Evolutionary conservation across 495 filamentous ascomycete species (phyloP).

Genomic region (Podospora australis): DNA sequence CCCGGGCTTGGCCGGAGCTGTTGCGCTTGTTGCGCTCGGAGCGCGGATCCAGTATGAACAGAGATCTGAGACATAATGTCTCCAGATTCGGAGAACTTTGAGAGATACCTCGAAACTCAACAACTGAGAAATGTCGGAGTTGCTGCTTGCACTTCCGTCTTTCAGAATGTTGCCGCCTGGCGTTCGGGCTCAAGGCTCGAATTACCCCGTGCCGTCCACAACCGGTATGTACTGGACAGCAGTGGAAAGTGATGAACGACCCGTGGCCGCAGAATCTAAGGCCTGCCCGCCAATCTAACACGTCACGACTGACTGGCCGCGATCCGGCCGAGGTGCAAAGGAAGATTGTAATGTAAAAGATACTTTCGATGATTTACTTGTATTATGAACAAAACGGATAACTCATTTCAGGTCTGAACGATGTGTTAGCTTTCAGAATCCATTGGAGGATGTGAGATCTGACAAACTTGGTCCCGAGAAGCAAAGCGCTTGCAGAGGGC

Average conservation of each 20-base stretch:
- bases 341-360: neutral
- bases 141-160: too few species aligned
- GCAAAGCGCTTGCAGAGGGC: constrained; percentile 4
- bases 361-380: neutral
- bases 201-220: neutral
- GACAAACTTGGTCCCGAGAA: neutral
- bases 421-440: neutral
- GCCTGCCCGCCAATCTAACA: constrained; percentile 23
- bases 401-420: too few species aligned
- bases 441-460: neutral
- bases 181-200: neutral
- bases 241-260: constrained; percentile 16
- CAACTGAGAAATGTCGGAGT: too few species aligned
- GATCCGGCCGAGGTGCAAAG: constrained; percentile 9
- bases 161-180: too few species aligned
- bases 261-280: constrained; percentile 21
- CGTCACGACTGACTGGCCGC: constrained; percentile 22
- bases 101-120: too few species aligned
- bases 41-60: too few species aligned
- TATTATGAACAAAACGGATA: too few species aligned
- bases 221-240: too few species aligned
- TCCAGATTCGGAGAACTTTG: too few species aligned
- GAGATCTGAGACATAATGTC: too few species aligned
- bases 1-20: too few species aligned
- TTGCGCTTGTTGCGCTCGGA: too few species aligned